These are phyloP conservation scores for Fusarium chuoi DNA, from an alignment of 2,329 filamentous ascomycete genomes.

Conservation along the genomic window DNA sequence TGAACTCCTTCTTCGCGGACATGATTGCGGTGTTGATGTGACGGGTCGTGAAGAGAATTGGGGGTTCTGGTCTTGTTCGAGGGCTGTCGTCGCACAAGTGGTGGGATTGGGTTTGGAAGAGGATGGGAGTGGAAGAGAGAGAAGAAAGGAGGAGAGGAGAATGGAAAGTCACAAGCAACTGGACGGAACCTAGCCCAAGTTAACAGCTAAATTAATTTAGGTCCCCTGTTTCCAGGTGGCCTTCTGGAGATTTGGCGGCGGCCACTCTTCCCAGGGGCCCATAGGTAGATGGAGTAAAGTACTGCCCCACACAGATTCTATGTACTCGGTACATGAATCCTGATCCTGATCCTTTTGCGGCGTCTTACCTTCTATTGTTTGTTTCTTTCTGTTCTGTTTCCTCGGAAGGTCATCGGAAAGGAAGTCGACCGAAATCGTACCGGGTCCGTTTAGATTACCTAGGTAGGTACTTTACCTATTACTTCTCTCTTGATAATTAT, in stretches of 20 bases:
- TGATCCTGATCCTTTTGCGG: background rate
- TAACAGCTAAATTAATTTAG: constrained; percentile 26
- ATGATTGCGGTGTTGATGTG: constrained; percentile 38
- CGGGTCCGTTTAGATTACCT: background rate
- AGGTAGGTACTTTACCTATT: background rate
- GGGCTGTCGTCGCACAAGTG: constrained; percentile 26
- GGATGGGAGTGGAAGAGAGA: constrained; percentile 22
- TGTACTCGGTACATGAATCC: constrained; percentile 4
- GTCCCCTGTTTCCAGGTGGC: constrained; percentile 36
- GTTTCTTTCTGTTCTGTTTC: constrained; percentile 6
- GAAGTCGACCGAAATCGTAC: background rate
- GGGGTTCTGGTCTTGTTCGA: constrained; percentile 14
- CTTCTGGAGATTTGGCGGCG: constrained; percentile 28
- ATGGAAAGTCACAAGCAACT: constrained; percentile 21
- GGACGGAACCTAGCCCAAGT: constrained; percentile 6
- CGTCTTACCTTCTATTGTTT: constrained; percentile 2
- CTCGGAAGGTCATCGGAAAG: constrained; percentile 23
- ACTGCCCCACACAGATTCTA: constrained; percentile 4
- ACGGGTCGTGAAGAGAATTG: constrained; percentile 20
- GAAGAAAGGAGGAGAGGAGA: constrained; percentile 23
- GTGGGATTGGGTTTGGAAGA: constrained; percentile 8
- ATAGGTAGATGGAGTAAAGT: background rate
- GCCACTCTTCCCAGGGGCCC: constrained; percentile 3
- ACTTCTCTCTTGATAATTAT: background rate
- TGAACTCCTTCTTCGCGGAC: constrained; percentile 64